phyloP scores from a whole-genome alignment of 495 filamentous ascomycete genomes.

The Tricharina praecox region DNA sequence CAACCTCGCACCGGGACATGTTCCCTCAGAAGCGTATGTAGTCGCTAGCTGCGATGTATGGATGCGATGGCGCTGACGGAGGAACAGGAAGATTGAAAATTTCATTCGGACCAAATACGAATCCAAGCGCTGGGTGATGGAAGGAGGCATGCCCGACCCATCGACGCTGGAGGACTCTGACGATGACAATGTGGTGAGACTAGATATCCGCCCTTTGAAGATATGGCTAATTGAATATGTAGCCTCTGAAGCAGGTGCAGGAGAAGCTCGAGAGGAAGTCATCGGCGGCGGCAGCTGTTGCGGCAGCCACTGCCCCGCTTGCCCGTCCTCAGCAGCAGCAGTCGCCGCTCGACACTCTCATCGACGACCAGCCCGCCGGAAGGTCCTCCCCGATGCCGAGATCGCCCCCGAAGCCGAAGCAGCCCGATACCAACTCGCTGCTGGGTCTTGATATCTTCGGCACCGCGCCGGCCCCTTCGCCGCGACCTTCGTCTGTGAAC shows the following conservation, averaged over 20 bases:
- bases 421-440: conserved; percentile 78
- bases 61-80: conserved; percentile 11
- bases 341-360: conserved; percentile 42
- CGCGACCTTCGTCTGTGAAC: conserved; percentile 37
- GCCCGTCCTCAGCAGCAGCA: conserved; percentile 20
- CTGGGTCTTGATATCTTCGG: conserved; percentile 90
- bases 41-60: neutral
- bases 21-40: conserved; percentile 78
- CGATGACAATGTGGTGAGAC: conserved; percentile 55
- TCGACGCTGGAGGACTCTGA: conserved; percentile 70
- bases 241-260: conserved; percentile 58
- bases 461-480: conserved; percentile 43
- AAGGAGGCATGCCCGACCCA: conserved; percentile 83
- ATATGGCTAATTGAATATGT: conserved; percentile 8
- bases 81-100: conserved; percentile 82
- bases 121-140: conserved; percentile 95
- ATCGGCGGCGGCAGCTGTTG: conserved; percentile 26
- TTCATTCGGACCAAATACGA: conserved; percentile 99
- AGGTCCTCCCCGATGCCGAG: too few species aligned
- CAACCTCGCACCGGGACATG: conserved; percentile 75
- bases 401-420: conserved; percentile 35
- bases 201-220: conserved; percentile 1
- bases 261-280: conserved; percentile 45
- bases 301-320: conserved; percentile 30
- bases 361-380: conserved; percentile 32